Evolutionary conservation across 1,139 yeast species (phyloP), one percentile per base, ranked within the genome.

Genomic region (Blastobotrys persicus): DNA sequence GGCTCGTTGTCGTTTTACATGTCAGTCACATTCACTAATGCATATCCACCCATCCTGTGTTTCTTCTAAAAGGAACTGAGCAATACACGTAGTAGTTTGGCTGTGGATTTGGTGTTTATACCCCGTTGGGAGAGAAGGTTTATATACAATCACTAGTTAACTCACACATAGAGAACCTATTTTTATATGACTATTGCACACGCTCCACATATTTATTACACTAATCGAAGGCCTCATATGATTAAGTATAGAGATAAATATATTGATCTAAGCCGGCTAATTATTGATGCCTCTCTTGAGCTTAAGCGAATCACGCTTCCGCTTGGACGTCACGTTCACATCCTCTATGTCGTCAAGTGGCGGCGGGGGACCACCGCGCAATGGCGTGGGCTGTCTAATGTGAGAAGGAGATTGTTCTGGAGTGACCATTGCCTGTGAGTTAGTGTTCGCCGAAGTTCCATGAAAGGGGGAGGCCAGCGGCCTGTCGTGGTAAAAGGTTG

Each of bases 251-350:
- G n/a, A 28, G 14, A 31, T 31, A 31, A 31, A 19, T 31, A 19
- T n/a, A 19, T 26, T n/a, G 13, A 35, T 31, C 12, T n/a, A n/a
- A n/a, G n/a, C n/a, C n/a, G n/a, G 31, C 34, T 45, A 42, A 17
- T 45, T 44, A 19, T 53, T 55, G 45, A 58, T 53, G 6, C 69
- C 69, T 31, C 70, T 64, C 55, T 66, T 66, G 58, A 65, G 58
- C 42, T 67, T 60, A 49, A 66, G 52, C 39, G 68, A 63, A 50
- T 66, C 70, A 31, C 70, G 60, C 54, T 66, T 66, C n/a, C 70
- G 54, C 54, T 65, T 65, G 3, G 69, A 59, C 1, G 54, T 50
- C 16, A 18, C 20, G 37, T 11, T 46, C 47, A 16, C 26, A 45
- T 43, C 53, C 6, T 28, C 31, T 20, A 35, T 35, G 18, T 31